Conservation (phyloP, 495 filamentous ascomycete species). For the Aspergillus ellipticus region DNA sequence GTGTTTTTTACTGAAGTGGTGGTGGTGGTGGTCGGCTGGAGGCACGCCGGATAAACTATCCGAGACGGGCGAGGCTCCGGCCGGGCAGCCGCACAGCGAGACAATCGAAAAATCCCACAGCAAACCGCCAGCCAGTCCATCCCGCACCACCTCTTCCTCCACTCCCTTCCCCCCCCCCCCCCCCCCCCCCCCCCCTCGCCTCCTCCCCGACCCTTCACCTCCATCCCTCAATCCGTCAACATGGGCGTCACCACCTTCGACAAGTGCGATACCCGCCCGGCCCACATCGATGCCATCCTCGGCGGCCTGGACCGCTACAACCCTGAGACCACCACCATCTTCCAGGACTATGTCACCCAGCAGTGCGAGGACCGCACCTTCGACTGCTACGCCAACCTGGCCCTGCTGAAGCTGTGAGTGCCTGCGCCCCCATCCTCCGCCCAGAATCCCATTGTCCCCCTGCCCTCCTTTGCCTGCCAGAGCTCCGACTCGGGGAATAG, state of each 20-base stretch:
- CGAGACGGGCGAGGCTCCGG: slow-evolving; percentile 11
- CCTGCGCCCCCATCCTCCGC: slow-evolving; percentile 6
- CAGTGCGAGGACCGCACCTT: slow-evolving; percentile 94
- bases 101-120: slow-evolving; percentile 42
- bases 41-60: slow-evolving; percentile 24
- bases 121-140: slow-evolving; percentile 27
- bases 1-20: too few species aligned
- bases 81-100: slow-evolving; percentile 25
- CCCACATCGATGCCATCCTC: slow-evolving; percentile 86
- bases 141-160: slow-evolving; percentile 18
- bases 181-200: slow-evolving; percentile 1
- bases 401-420: slow-evolving; percentile 95
- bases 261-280: slow-evolving; percentile 65
- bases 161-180: neutral
- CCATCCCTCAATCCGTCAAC: slow-evolving; percentile 18
- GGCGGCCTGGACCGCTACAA: slow-evolving; percentile 97
- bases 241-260: slow-evolving; percentile 54
- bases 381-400: slow-evolving; percentile 94
- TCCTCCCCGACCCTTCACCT: neutral
- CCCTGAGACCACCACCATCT: slow-evolving; percentile 87
- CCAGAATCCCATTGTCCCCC: too few species aligned
- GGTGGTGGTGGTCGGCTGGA: too few species aligned
- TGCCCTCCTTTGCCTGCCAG: neutral
- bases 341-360: slow-evolving; percentile 91
- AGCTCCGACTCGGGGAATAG: slow-evolving; percentile 4